A percentile compares a stretch with the other conserved stretches of the same genome.
These are phyloP conservation scores for Rhynchospora tenuis DNA, from an alignment of 176 grass and related monocot species.

Conservation along the genomic window DNA sequence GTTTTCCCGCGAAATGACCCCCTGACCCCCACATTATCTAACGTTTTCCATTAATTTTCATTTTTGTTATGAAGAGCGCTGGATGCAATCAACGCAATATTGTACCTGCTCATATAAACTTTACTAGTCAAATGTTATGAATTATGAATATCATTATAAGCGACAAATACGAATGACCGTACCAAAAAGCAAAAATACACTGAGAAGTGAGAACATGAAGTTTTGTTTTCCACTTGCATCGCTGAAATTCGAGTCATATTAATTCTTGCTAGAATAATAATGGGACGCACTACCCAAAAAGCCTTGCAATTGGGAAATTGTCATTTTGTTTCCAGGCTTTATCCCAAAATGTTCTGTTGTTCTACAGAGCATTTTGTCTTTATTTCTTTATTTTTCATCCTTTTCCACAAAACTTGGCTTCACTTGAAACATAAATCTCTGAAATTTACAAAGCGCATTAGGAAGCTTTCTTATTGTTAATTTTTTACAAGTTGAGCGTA, in stretches of 20 bases:
- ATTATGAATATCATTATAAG: background rate
- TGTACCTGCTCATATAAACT: background rate
- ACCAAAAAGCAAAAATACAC: background rate
- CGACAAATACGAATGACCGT: background rate
- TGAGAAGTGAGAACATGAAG: background rate
- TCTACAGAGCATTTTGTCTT: background rate
- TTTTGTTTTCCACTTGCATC: background rate
- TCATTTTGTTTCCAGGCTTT: background rate
- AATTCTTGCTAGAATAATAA: background rate
- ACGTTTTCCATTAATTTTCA: background rate
- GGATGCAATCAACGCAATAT: background rate
- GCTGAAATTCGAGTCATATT: background rate
- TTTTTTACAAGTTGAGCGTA: no score
- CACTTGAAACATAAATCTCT: background rate
- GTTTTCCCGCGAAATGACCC: background rate
- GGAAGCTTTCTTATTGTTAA: background rate
- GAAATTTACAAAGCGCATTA: background rate
- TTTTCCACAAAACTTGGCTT: background rate
- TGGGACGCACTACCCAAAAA: background rate
- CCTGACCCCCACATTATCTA: background rate
- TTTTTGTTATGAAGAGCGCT: background rate
- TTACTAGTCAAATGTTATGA: background rate
- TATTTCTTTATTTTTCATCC: background rate
- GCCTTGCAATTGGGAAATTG: background rate
- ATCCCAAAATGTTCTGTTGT: constrained; percentile 3